phyloP scores from a whole-genome alignment of 352 stramenopile genomes.

The Phytophthora gonapodyides region DNA sequence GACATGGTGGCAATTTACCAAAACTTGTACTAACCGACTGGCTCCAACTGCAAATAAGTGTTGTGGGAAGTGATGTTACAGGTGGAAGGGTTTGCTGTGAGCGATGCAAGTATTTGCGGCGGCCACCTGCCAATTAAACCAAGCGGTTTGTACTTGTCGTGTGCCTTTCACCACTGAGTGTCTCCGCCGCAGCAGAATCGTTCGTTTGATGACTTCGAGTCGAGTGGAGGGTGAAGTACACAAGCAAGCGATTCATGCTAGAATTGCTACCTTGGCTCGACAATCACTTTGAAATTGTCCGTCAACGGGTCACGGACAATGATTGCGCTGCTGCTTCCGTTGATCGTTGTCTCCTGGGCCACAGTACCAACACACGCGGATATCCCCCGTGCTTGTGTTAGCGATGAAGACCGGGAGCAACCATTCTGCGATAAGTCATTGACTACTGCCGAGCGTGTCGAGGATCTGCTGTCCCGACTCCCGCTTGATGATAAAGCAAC shows the following conservation, averaged over 20 bases:
- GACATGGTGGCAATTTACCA: too few species aligned
- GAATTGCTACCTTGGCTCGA: too few species aligned
- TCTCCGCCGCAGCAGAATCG: neutral
- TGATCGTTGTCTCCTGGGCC: neutral
- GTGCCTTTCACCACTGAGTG: neutral
- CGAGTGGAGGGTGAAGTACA: too few species aligned
- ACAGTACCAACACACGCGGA: neutral
- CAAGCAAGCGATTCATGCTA: too few species aligned
- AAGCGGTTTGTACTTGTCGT: neutral
- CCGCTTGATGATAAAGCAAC: neutral
- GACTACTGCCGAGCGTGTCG: constrained; percentile 46
- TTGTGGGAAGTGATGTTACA: neutral
- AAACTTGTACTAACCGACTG: too few species aligned
- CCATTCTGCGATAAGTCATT: constrained; percentile 83
- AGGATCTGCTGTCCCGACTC: constrained; percentile 62
- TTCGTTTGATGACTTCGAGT: too few species aligned
- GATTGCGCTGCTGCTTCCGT: neutral
- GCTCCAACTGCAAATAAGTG: neutral
- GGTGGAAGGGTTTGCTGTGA: neutral
- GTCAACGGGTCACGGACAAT: neutral
- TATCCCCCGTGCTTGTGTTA: constrained; percentile 53
- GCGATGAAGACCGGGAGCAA: constrained; percentile 24
- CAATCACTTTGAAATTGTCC: neutral
- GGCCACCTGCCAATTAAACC: constrained; percentile 1
- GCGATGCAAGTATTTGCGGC: neutral